phyloP scores from a whole-genome alignment of 192 early-diverging fungal species.

The Backusella tuberculispora region DNA sequence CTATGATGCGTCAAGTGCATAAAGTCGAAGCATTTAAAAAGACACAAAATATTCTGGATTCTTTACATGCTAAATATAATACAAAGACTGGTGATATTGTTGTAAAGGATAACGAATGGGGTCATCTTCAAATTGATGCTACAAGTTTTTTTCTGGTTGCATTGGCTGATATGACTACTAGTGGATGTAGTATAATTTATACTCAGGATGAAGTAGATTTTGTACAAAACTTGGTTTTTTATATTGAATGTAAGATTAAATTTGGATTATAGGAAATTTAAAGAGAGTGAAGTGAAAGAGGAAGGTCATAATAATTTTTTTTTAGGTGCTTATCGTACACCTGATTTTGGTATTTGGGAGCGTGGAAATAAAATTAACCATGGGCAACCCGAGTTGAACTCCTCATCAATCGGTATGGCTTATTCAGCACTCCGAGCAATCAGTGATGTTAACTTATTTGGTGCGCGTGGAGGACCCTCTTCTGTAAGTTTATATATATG shows the following conservation, averaged over 20 bases:
- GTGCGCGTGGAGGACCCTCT: conserved; percentile 72
- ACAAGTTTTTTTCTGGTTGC: conserved; percentile 81
- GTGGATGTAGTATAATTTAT: conserved; percentile 73
- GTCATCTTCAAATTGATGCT: conserved; percentile 88
- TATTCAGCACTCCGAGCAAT: conserved; percentile 84
- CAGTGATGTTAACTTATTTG: conserved; percentile 86
- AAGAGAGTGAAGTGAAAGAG: not conserved
- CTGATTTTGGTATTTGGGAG: conserved; percentile 91
- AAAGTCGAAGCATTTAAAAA: conserved; percentile 87
- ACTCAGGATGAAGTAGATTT: conserved; percentile 87
- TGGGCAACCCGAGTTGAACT: conserved; percentile 84
- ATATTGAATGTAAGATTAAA: conserved; percentile 69
- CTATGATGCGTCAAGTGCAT: conserved; percentile 81
- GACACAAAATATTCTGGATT: conserved; percentile 68
- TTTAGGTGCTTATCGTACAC: conserved; percentile 70
- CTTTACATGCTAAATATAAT: conserved; percentile 91
- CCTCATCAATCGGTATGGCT: conserved; percentile 87
- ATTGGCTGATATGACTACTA: conserved; percentile 84
- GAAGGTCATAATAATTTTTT: not conserved
- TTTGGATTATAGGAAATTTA: not conserved
- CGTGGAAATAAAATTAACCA: conserved; percentile 89
- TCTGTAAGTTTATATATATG: conserved; percentile 47
- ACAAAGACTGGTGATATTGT: conserved; percentile 83
- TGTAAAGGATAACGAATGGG: conserved; percentile 84
- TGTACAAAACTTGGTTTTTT: conserved; percentile 88